Evolutionary conservation across 2,329 filamentous ascomycete genomes (phyloP), one percentile per base, ranked within the genome.

Genomic region (Talaromyces sp.): DNA sequence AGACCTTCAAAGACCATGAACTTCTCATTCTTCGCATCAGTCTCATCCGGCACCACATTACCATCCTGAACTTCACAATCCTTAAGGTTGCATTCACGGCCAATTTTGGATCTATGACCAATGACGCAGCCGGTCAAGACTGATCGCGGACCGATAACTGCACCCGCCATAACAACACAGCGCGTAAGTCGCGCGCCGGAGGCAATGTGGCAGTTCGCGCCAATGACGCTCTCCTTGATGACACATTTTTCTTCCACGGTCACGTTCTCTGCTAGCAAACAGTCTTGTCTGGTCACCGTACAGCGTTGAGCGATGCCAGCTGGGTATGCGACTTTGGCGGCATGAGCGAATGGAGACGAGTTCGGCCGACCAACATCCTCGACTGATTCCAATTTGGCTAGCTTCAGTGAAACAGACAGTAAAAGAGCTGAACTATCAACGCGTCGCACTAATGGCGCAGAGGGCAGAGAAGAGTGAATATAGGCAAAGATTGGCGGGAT

Each of bases 151-250:
- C 90, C 92, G 11, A 99, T 82, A 7, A 89, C 86, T 0, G 89
- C 92, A 3, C 90, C 90, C 61, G 97, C 93, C 91, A 97, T 97
- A 19, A 97, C 77, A 50, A 97, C 75, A 73, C 93, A 97, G 63
- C 92, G 84, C n/a, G 85, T 86, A 45, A 99, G 76, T 63, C 92
- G 89, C 31, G 89, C 91, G n/a, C 91, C 91, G 64, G 88, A 86
- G 62, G 87, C 86, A 63, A 99, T 93, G 66, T 89, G 87, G 71
- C 91, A 96, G 65, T 90, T 91, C 4, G 89, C 85, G 2, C 94
- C 94, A 40, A 99, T 84, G 31, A 97, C 90, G 37, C 82, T 88
- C 73, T 96, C 91, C 73, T 96, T 97, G 75, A 99, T 89, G n/a
- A 91, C 88, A 22, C 85, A 87, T 71, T 93, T 93, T 66, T 93